Conservation (phyloP, 805 yeast genomes). For the Ogataea ramenticola region DNA sequence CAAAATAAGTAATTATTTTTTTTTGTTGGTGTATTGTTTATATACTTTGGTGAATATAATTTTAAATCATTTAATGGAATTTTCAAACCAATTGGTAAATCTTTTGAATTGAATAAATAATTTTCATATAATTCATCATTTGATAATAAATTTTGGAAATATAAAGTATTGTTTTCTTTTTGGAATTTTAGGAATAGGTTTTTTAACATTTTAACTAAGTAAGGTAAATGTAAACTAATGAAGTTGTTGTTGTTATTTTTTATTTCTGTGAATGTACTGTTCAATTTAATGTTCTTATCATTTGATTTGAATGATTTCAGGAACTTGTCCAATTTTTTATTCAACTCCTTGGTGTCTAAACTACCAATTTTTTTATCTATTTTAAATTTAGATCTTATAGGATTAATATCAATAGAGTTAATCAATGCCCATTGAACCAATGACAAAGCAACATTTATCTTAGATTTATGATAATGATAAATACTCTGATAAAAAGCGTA, state of each 20-base stretch:
- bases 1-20: constrained; percentile 8
- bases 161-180: constrained; percentile 11
- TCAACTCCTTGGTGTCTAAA: background rate
- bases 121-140: background rate
- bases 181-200: constrained; percentile 14
- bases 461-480: constrained; percentile 16
- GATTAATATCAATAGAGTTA: constrained; percentile 18
- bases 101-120: constrained; percentile 13
- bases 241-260: too few relatives aligned
- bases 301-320: constrained; percentile 4
- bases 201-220: constrained; percentile 11
- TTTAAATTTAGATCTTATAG: constrained; percentile 17
- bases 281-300: background rate
- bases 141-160: background rate
- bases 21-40: background rate
- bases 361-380: constrained; percentile 2
- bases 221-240: background rate
- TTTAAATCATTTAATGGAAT: constrained; percentile 15
- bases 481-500: constrained; percentile 19
- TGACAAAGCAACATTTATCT: constrained; percentile 19
- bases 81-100: constrained; percentile 19
- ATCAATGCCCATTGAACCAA: constrained; percentile 18
- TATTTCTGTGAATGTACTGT: too few relatives aligned
- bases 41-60: constrained; percentile 12
- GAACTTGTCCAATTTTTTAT: constrained; percentile 14